Evolutionary conservation across 306 rosid species (phyloP).

Genomic region (Dalbergia cochinchinensis): DNA sequence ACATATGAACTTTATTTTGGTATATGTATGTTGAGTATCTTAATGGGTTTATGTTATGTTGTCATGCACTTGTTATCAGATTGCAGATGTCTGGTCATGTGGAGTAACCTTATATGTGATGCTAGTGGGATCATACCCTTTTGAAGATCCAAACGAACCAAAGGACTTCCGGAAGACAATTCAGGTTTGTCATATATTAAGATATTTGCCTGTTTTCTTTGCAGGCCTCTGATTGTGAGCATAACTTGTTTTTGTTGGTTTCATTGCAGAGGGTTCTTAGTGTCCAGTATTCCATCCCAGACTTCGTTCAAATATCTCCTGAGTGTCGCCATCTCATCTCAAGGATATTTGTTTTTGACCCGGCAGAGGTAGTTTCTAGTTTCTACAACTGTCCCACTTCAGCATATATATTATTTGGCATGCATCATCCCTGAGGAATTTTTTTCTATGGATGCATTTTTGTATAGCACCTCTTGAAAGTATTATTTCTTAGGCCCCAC

Average conservation of each 20-base stretch:
- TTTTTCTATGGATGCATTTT: not conserved
- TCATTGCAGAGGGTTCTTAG: slow-evolving; percentile 75
- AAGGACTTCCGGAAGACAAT: slow-evolving; percentile 89
- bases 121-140: slow-evolving; percentile 92
- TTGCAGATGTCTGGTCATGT: slow-evolving; percentile 98
- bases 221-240: slow-evolving; percentile 43
- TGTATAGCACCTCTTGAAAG: not conserved
- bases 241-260: slow-evolving; percentile 47
- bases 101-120: slow-evolving; percentile 95
- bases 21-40: slow-evolving; percentile 17
- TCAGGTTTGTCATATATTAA: slow-evolving; percentile 61
- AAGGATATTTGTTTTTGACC: slow-evolving; percentile 84
- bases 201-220: slow-evolving; percentile 27
- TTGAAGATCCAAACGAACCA: slow-evolving; percentile 91
- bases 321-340: slow-evolving; percentile 84
- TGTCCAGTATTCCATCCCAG: slow-evolving; percentile 90
- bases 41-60: slow-evolving; percentile 29
- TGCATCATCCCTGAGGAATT: slow-evolving; percentile 10
- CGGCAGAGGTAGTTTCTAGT: slow-evolving; percentile 64
- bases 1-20: not conserved
- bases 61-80: slow-evolving; percentile 56
- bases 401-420: not conserved
- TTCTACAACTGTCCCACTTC: slow-evolving; percentile 2
- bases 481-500: not conserved
- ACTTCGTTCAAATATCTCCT: slow-evolving; percentile 67